Conservation (phyloP, 257 asterid species). For the Solanum etuberosum region DNA sequence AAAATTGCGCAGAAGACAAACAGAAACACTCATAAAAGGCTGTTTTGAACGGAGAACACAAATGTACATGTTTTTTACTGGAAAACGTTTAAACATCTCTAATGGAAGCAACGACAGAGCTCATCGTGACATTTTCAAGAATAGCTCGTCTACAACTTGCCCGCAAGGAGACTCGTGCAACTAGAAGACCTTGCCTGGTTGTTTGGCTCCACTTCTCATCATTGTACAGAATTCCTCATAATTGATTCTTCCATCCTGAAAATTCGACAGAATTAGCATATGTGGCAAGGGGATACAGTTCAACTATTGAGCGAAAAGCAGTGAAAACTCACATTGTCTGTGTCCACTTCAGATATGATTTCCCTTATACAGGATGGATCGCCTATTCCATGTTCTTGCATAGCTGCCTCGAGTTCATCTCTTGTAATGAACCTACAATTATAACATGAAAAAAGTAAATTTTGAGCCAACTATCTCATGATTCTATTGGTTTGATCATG, state of each 20-base stretch:
- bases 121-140: background rate
- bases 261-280: background rate
- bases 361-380: constrained; percentile 56
- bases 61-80: background rate
- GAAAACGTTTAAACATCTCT: background rate
- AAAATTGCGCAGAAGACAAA: background rate
- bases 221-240: constrained; percentile 75
- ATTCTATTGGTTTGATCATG: background rate
- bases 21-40: background rate
- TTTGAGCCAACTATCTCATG: background rate
- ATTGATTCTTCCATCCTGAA: constrained; percentile 81
- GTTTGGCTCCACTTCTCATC: constrained; percentile 80
- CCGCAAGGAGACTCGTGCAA: background rate
- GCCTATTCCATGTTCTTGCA: constrained; percentile 74
- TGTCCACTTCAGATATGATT: constrained; percentile 75
- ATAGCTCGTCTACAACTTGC: background rate
- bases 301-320: background rate
- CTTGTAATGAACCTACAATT: constrained; percentile 55
- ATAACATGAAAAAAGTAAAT: background rate
- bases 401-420: constrained; percentile 79
- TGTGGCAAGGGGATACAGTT: background rate
- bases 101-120: background rate
- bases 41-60: background rate
- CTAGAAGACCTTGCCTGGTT: constrained; percentile 40
- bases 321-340: constrained; percentile 55